A percentile compares a stretch with the other conserved stretches of the same genome.
Evolutionary conservation across 208 protist genomes (phyloP).

Genomic region (Blechomonas ayalai): DNA sequence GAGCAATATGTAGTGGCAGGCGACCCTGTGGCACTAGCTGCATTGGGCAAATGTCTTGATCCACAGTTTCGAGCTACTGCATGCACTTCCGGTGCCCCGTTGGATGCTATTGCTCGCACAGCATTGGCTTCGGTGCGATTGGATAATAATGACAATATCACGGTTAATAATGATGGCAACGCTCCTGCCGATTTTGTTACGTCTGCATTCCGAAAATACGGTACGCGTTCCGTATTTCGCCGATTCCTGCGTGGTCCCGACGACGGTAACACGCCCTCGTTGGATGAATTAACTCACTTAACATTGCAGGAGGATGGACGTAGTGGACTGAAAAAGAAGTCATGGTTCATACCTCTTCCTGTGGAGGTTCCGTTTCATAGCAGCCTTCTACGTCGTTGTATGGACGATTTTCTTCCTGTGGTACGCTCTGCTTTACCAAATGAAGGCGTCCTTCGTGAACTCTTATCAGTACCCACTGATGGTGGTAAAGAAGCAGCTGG

Average conservation of each 20-base stretch:
- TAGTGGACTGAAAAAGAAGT: slow-evolving; percentile 84
- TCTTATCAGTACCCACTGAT: slow-evolving; percentile 28
- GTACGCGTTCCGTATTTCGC: slow-evolving; percentile 40
- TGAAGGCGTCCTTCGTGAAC: slow-evolving; percentile 37
- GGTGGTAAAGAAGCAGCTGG: not conserved
- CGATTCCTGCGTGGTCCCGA: slow-evolving; percentile 79
- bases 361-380: slow-evolving; percentile 83
- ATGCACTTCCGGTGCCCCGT: slow-evolving; percentile 11
- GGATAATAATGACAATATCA: slow-evolving; percentile 60
- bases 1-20: slow-evolving; percentile 85
- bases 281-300: slow-evolving; percentile 68
- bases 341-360: slow-evolving; percentile 81
- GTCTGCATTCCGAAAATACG: slow-evolving; percentile 52
- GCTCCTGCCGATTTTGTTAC: slow-evolving; percentile 57
- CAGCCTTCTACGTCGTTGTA: slow-evolving; percentile 40
- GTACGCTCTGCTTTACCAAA: slow-evolving; percentile 59
- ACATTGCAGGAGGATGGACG: slow-evolving; percentile 77
- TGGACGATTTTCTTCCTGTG: slow-evolving; percentile 70
- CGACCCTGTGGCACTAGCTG: slow-evolving; percentile 56
- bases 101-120: slow-evolving; percentile 30
- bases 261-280: slow-evolving; percentile 69
- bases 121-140: slow-evolving; percentile 42
- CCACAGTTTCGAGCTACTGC: slow-evolving; percentile 74
- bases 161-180: slow-evolving; percentile 33
- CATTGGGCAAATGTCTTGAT: slow-evolving; percentile 82